Base-by-base conservation (phyloP, 371 early-diverging fungal species). In the Mucor mucedo region DNA sequence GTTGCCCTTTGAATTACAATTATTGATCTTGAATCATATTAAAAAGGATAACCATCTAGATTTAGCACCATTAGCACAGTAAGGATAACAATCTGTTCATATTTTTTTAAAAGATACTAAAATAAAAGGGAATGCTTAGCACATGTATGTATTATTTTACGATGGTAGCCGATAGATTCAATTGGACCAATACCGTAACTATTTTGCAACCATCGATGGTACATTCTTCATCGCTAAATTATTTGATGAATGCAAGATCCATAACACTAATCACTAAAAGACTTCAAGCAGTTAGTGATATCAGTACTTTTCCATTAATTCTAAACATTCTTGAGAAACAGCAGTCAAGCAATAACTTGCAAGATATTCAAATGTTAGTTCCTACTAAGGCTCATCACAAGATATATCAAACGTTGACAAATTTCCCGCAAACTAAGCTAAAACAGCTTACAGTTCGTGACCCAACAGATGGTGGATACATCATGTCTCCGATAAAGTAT, bases 51-150 rank as follows among this genome's bases (percentile, higher is more conserved):
- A 71, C 42, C 73, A 69, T 27, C 39, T 71, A 3, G 58, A 73
- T 55, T 49, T 73, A 40, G 57, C 56, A 21, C 63, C 77, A 21
- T 30, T 73, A 42, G 63, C 77, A 41, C 71, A 71, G 77, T 77
- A 69, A 62, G 64, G 45, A 4, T 3, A 61, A n/a, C 6, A 35
- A 21, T 60, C 29, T 40, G 42, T 55, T 14, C 27, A 38, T 40
- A 40, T 29, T 7, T 0, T 30, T 28, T 33, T 7, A 21, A 14
- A 29, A 16, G 29, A 45, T 35, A 38, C 5, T 35, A 21, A 56
- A 39, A n/a, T 38, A 47, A 42, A 58, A 33, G 54, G 21, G 21
- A 39, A 16, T 33, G 28, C 5, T 35, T 13, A 55, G 54, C 52
- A 53, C 67, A 44, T 70, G 68, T 16, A 39, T 29, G 9, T 54